A percentile compares a stretch with the other conserved stretches of the same genome.
phyloP scores from a whole-genome alignment of 495 filamentous ascomycete species.

The Aspergillus sparsus region DNA sequence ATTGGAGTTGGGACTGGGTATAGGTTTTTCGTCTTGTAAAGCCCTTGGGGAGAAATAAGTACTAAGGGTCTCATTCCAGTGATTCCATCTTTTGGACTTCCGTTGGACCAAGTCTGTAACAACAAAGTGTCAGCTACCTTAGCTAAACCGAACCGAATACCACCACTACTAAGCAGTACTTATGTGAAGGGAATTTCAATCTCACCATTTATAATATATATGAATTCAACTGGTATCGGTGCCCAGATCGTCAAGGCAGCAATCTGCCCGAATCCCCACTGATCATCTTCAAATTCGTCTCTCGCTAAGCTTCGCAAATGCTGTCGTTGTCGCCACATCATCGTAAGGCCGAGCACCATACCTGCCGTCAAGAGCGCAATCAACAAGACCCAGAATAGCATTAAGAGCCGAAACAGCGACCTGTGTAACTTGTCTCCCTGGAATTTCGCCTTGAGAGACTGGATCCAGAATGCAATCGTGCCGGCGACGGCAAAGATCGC shows the following conservation, averaged over 20 bases:
- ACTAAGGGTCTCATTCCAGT: slow-evolving; percentile 2
- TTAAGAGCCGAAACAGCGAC: slow-evolving; percentile 2
- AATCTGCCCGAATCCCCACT: slow-evolving; percentile 19
- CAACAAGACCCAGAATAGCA: slow-evolving; percentile 10
- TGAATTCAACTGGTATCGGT: slow-evolving; percentile 7
- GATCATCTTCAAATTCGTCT: slow-evolving; percentile 16
- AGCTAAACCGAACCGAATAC: background rate
- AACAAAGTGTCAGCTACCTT: background rate
- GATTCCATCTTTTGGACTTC: slow-evolving; percentile 9
- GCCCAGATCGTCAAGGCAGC: slow-evolving; percentile 16
- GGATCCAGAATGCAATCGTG: slow-evolving; percentile 10
- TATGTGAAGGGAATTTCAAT: background rate
- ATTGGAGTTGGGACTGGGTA: background rate
- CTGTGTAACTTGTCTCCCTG: slow-evolving; percentile 8
- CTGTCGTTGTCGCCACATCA: slow-evolving; percentile 16
- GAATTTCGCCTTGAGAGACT: slow-evolving; percentile 9
- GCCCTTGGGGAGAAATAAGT: slow-evolving; percentile 7
- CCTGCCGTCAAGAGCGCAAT: slow-evolving; percentile 3
- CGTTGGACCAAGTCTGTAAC: slow-evolving; percentile 7
- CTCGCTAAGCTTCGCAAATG: slow-evolving; percentile 12
- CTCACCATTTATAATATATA: slow-evolving; percentile 16
- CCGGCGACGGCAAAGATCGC: slow-evolving; percentile 14
- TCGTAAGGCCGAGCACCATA: slow-evolving; percentile 11
- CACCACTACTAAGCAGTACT: background rate
- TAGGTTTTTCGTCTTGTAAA: background rate